Base-by-base conservation (phyloP, 805 yeast species). In the Yarrowia bubula region DNA sequence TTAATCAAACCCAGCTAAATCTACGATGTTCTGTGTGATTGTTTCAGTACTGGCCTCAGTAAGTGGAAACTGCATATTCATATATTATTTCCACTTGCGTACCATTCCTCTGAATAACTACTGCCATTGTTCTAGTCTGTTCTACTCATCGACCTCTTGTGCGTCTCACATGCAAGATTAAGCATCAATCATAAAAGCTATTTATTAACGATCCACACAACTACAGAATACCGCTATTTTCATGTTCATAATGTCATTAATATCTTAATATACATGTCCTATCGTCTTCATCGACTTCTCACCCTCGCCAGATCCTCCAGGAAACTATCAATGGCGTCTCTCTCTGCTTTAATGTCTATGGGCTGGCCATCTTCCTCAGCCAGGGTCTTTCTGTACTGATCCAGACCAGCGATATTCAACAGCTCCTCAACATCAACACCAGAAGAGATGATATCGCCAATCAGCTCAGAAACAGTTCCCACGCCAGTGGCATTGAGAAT, bases 401-500 rank as follows among this genome's bases (percentile, higher is more conserved):
- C 64, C 9, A 58, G 64, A 8, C 64, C 64, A 5, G 51, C 17
- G 7, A 58, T 58, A 32, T 43, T 43, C 32, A 58, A 35, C 33
- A 58, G 35, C 51, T 58, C 64, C 43, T 58, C 64, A 5, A 58
- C 51, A 18, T 58, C 64, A 3, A 58, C 51, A 1, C 64, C 64
- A 18, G 64, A 58, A 10, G 37, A 22, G 6, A 44, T 66, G 17
- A 69, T 60, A n/a, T 66, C 60, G n/a, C 67, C 65, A 46, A 70
- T 65, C 13, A 70, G 50, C 55, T 68, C 65, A 14, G 67, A 38
- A 9, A 68, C 66, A 9, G 69, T 63, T 13, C 63, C 55, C 13
- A 65, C 44, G 1, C 70, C 70, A 15, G 68, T 69, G 17, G 69
- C 66, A 13, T 41, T 55, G 31, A 67, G 48, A 32, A 68, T 61